phyloP scores from a whole-genome alignment of 352 stramenopile species.

The Globisporangium nagaii region DNA sequence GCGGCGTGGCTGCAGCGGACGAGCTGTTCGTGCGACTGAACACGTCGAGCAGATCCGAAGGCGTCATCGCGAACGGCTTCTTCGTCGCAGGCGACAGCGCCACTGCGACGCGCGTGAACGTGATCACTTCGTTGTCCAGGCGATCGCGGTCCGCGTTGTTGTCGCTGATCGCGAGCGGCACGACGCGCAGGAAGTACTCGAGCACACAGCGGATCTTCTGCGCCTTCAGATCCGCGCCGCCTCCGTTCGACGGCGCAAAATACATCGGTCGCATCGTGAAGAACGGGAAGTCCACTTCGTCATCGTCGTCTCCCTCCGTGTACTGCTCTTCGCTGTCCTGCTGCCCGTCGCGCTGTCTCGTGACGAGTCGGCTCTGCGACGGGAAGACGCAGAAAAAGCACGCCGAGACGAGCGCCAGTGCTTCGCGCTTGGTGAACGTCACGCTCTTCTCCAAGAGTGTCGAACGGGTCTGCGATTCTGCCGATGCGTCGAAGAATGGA shows the following conservation, averaged over 20 bases:
- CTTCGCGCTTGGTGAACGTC: constrained; percentile 39
- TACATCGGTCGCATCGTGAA: constrained; percentile 49
- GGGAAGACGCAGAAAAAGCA: constrained; percentile 69
- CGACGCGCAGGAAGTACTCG: constrained; percentile 60
- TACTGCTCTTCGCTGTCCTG: background rate
- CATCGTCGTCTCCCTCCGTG: background rate
- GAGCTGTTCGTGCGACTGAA: background rate
- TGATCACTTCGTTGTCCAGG: constrained; percentile 35
- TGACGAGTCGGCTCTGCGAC: constrained; percentile 22
- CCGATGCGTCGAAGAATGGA: constrained; percentile 9
- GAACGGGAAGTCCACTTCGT: constrained; percentile 38
- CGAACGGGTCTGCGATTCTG: background rate
- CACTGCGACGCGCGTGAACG: constrained; percentile 48
- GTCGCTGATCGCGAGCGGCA: constrained; percentile 21
- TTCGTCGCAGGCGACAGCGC: constrained; percentile 6
- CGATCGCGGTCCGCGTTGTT: background rate
- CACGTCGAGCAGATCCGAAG: constrained; percentile 17
- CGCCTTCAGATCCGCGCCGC: constrained; percentile 32
- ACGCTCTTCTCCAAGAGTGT: constrained; percentile 17
- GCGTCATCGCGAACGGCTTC: constrained; percentile 4
- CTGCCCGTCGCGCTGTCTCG: constrained; percentile 4
- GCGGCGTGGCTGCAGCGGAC: too few relatives aligned
- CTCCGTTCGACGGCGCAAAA: constrained; percentile 13
- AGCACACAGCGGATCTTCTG: constrained; percentile 70
- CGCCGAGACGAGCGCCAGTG: constrained; percentile 36